phyloP scores from a whole-genome alignment of 1,284 basidiomycete genomes.

The Lentinula novae-zelandiae region DNA sequence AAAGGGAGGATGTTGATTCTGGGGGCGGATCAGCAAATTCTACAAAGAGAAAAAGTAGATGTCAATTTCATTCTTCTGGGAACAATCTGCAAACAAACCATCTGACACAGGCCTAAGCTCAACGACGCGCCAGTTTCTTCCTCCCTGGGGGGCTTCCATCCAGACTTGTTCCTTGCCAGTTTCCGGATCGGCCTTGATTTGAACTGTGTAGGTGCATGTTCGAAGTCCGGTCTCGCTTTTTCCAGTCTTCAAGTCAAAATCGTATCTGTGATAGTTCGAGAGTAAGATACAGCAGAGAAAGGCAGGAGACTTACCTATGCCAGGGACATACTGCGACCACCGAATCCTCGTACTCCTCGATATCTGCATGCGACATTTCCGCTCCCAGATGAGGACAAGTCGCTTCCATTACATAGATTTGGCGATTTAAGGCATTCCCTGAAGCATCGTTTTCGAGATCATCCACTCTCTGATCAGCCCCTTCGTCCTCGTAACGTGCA shows the following conservation, averaged over 20 bases:
- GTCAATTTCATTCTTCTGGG: conserved; percentile 10
- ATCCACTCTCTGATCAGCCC: conserved; percentile 4
- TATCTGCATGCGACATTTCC: conserved; percentile 78
- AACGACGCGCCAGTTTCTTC: conserved; percentile 64
- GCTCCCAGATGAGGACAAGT: conserved; percentile 84
- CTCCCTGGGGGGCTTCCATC: conserved; percentile 59
- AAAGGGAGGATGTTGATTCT: conserved; percentile 11
- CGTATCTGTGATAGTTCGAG: conserved; percentile 48
- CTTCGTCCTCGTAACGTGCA: conserved; percentile 11
- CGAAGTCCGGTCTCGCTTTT: conserved; percentile 74
- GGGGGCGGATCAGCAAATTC: conserved; percentile 73
- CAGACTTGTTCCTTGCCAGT: conserved; percentile 52
- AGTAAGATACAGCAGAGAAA: neutral
- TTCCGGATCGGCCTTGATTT: conserved; percentile 39
- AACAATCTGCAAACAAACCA: conserved; percentile 37
- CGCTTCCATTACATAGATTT: conserved; percentile 80
- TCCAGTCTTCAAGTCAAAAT: conserved; percentile 69
- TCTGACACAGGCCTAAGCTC: conserved; percentile 81
- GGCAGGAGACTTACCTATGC: conserved; percentile 56
- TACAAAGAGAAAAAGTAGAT: conserved; percentile 22
- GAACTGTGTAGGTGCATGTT: conserved; percentile 76
- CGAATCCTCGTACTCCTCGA: conserved; percentile 64
- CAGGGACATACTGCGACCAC: conserved; percentile 76
- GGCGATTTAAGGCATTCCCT: conserved; percentile 33
- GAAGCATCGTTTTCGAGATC: neutral